Evolutionary conservation across 768 basidiomycete genomes (phyloP).

Genomic region (Rhodotorula kratochvilovae): DNA sequence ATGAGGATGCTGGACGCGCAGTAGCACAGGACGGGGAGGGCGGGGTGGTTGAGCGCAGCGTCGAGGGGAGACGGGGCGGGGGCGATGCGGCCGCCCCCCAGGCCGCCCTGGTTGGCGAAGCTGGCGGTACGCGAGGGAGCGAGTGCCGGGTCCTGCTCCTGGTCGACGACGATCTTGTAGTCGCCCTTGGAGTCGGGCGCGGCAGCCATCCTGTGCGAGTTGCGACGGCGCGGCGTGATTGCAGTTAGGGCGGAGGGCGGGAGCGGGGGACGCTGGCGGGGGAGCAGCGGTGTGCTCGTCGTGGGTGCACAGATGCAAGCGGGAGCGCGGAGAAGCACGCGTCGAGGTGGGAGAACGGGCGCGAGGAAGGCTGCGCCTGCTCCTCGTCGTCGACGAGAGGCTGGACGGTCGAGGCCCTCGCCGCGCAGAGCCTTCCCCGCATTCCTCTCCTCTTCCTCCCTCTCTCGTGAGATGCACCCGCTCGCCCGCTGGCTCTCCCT

Average conservation of each 20-base stretch:
- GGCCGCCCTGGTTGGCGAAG: not conserved
- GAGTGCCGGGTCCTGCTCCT: conserved; percentile 14
- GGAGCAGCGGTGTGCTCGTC: not conserved
- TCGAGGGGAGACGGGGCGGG: not conserved
- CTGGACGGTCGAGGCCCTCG: no score
- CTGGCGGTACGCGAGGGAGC: not conserved
- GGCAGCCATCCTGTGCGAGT: not conserved
- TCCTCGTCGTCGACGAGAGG: no score
- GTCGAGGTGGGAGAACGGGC: no score
- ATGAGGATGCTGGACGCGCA: conserved; percentile 90
- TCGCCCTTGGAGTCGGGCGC: conserved; percentile 21
- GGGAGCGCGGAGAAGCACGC: no score
- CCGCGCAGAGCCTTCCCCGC: no score
- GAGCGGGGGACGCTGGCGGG: not conserved
- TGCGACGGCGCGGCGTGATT: not conserved
- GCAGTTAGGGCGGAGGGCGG: not conserved
- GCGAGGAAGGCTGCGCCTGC: no score
- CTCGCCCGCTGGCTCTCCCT: conserved; percentile 31
- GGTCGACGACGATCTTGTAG: conserved; percentile 34
- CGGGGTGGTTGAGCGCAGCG: conserved; percentile 27
- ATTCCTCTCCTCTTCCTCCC: no score
- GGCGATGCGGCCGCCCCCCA: not conserved
- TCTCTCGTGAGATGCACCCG: no score
- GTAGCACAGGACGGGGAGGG: conserved; percentile 74
- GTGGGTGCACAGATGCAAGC: no score